A percentile compares a stretch with the other conserved stretches of the same genome.
phyloP scores from a whole-genome alignment of 2,329 filamentous ascomycete genomes.

The Aspergillus fijiensis region DNA sequence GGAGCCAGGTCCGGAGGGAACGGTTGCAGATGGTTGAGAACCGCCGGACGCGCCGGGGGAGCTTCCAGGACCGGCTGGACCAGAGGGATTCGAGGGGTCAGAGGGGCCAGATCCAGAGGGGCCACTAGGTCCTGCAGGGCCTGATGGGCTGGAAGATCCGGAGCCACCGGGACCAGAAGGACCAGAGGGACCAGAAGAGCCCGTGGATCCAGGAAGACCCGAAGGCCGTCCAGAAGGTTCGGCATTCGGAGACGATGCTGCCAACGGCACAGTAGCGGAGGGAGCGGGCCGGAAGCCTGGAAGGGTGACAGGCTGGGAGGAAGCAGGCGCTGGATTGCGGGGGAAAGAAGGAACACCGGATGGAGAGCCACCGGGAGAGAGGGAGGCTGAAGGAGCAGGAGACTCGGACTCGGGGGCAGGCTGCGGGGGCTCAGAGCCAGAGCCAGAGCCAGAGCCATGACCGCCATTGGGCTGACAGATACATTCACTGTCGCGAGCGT shows the following conservation, averaged over 20 bases:
- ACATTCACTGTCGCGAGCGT: slow-evolving; percentile 12
- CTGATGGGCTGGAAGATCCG: too few species aligned
- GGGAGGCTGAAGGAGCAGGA: background rate
- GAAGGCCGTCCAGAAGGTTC: background rate
- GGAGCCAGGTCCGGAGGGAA: background rate
- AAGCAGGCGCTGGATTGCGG: too few species aligned
- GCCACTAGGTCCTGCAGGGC: too few species aligned
- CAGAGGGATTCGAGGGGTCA: background rate
- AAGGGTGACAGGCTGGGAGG: background rate
- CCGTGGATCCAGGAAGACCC: background rate
- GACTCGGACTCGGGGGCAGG: background rate
- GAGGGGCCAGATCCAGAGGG: background rate
- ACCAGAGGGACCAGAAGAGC: background rate
- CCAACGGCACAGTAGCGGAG: background rate
- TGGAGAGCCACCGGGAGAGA: background rate
- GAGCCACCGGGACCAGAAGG: too few species aligned
- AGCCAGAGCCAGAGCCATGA: background rate
- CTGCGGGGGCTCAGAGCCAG: background rate
- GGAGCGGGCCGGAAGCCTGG: background rate
- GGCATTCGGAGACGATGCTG: background rate
- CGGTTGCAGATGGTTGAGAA: background rate
- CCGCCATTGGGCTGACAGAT: slow-evolving; percentile 9
- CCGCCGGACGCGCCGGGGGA: background rate
- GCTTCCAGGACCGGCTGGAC: background rate
- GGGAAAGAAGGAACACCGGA: background rate